phyloP scores from a whole-genome alignment of 148 eudicot species.

The Rhododendron henanense region DNA sequence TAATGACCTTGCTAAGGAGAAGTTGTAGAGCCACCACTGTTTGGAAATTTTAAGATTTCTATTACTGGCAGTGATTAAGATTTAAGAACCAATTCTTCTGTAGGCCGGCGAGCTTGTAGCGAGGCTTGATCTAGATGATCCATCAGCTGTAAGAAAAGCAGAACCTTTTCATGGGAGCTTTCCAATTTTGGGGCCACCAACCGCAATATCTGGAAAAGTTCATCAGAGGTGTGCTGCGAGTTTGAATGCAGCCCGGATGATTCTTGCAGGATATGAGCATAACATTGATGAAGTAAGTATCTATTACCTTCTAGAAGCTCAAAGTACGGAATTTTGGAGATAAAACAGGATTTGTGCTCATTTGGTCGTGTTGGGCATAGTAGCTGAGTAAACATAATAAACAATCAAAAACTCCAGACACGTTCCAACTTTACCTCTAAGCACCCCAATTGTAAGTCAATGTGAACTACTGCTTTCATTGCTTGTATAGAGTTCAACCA shows the following conservation, averaged over 20 bases:
- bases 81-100: slow-evolving; percentile 13
- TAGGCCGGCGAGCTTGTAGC: slow-evolving; percentile 98
- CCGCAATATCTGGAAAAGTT: slow-evolving; percentile 95
- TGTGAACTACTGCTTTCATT: not conserved
- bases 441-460: not conserved
- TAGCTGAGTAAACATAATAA: not conserved
- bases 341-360: not conserved
- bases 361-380: not conserved
- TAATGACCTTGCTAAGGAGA: not conserved
- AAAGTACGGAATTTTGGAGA: not conserved
- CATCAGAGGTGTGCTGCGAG: slow-evolving; percentile 96
- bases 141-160: slow-evolving; percentile 98
- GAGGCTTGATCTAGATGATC: slow-evolving; percentile 92
- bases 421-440: not conserved
- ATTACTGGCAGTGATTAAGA: not conserved
- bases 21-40: not conserved
- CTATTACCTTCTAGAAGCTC: slow-evolving; percentile 1
- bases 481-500: not conserved
- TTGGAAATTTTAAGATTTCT: not conserved
- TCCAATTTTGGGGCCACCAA: slow-evolving; percentile 85
- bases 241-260: slow-evolving; percentile 88
- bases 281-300: slow-evolving; percentile 81
- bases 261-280: slow-evolving; percentile 95
- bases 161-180: slow-evolving; percentile 91
- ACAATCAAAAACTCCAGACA: not conserved